Conservation (phyloP, 2,329 filamentous ascomycete genomes). For the Chrysoporthe puriensis region DNA sequence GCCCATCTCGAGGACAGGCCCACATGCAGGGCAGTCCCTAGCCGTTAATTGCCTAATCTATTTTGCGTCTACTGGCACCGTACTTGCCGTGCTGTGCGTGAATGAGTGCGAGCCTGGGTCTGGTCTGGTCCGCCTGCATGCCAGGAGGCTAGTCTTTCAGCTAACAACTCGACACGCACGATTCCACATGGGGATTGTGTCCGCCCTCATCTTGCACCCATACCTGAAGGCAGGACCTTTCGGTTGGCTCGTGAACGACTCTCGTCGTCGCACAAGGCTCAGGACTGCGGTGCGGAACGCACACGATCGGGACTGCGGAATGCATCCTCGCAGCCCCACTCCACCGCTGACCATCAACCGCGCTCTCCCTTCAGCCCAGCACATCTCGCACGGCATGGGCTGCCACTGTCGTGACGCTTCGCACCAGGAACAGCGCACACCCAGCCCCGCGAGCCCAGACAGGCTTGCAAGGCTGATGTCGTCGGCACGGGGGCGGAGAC, state of each 20-base stretch:
- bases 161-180: constrained; percentile 26
- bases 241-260: constrained; percentile 10
- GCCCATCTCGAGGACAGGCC: background rate
- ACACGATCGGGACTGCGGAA: background rate
- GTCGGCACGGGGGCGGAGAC: background rate
- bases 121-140: constrained; percentile 24
- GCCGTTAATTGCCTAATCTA: constrained; percentile 9
- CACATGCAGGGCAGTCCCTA: background rate
- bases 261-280: constrained; percentile 13
- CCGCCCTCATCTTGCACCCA: constrained; percentile 15
- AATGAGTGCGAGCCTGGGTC: constrained; percentile 7
- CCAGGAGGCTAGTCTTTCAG: constrained; percentile 29
- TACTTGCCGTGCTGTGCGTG: background rate
- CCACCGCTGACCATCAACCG: background rate
- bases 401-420: background rate
- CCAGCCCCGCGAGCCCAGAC: background rate
- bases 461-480: background rate
- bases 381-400: background rate
- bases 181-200: constrained; percentile 23
- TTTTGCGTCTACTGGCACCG: background rate
- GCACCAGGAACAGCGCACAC: background rate
- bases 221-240: background rate
- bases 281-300: constrained; percentile 13
- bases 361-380: background rate
- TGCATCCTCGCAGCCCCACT: background rate